Evolutionary conservation across 495 filamentous ascomycete species (phyloP), one percentile per base, ranked within the genome.

Genomic region (Penicillium macrosclerotiorum): DNA sequence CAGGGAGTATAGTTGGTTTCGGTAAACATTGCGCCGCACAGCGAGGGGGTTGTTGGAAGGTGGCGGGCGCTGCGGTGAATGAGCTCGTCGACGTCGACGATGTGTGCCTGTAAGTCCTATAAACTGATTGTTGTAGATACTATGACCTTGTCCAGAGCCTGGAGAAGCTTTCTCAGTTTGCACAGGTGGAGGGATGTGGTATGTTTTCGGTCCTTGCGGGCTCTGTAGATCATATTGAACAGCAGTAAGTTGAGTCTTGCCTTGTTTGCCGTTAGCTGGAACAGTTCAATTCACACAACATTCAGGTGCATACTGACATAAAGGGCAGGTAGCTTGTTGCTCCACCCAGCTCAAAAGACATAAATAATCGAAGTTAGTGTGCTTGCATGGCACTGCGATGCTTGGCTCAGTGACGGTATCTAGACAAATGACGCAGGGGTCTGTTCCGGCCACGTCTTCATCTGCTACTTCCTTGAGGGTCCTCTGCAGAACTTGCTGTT

Each of bases 301-400:
- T 31, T 6, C 37, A 17, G 9, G n/a, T 16, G 31, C 68, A 42
- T 65, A 78, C n/a, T n/a, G n/a, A n/a, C 88, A 95, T 42, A 95
- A 71, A 8, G 90, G 90, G 62, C 90, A 95, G 37, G 66, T 77
- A 0, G 83, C 65, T 18, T 79, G 79, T 57, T 89, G 74, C 53
- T 92, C 79, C 11, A 91, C 69, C 90, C 90, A 95, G 68, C 80
- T 90, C 14, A 87, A 61, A 8, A 95, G 78, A 57, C 90, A 96
- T 9, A 90, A 55, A 61, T 89, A 91, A 67, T 95, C 89, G 62
- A 93, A 95, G 54, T 80, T 82, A 35, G 76, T 63, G 72, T 96
- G 90, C 14, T 75, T 73, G 76, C 90, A 96, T 13, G 89, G 88
- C 27, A 77, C 68, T 4, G 86, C 81, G 13, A 82, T 67, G 44